Evolutionary conservation across 192 early-diverging fungal genomes (phyloP).

Genomic region (Coemansia sp.): DNA sequence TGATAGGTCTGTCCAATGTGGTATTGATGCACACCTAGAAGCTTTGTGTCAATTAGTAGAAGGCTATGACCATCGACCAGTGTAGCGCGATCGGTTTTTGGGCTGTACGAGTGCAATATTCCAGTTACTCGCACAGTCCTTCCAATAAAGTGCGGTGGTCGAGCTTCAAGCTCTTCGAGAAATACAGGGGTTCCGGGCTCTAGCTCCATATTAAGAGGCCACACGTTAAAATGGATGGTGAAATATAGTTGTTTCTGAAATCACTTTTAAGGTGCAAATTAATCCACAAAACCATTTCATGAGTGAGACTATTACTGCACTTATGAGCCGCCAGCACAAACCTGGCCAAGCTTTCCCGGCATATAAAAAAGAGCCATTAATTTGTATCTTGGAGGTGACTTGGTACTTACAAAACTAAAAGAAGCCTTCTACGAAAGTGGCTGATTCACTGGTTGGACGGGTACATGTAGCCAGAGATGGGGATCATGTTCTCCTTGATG

Average conservation of each 20-base stretch:
- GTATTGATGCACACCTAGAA: slow-evolving; percentile 33
- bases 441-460: slow-evolving; percentile 70
- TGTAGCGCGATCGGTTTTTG: slow-evolving; percentile 16
- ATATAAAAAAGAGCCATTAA: too few species aligned
- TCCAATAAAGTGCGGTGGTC: neutral
- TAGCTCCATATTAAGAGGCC: slow-evolving; percentile 26
- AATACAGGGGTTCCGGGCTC: slow-evolving; percentile 42
- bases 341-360: too few species aligned
- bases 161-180: slow-evolving; percentile 33
- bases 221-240: too few species aligned
- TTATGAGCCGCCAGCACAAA: too few species aligned
- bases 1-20: slow-evolving; percentile 42
- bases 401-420: too few species aligned
- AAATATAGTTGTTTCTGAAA: too few species aligned
- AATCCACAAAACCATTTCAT: too few species aligned
- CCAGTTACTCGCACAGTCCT: slow-evolving; percentile 36
- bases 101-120: slow-evolving; percentile 28
- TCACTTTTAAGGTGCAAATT: too few species aligned
- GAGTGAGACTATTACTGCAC: too few species aligned
- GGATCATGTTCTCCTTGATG: slow-evolving; percentile 94
- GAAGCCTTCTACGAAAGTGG: too few species aligned
- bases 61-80: slow-evolving; percentile 20
- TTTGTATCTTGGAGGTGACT: too few species aligned
- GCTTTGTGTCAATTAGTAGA: slow-evolving; percentile 21
- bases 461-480: slow-evolving; percentile 74